Base-by-base conservation (phyloP, 768 basidiomycete genomes). In the Boletus sp. region DNA sequence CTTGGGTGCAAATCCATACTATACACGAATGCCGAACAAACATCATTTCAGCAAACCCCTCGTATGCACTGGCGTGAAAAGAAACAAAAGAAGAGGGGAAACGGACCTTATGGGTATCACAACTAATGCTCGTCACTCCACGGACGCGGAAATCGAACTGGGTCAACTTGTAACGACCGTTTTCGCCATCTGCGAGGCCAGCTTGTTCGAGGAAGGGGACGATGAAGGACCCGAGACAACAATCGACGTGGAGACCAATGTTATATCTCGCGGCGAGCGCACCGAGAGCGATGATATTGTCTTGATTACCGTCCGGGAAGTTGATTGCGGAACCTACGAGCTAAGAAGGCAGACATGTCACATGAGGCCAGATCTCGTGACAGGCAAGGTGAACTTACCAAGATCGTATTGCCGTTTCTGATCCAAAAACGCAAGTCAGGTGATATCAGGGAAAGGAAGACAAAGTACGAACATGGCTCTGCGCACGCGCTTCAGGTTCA, bases 1-100 rank as follows among this genome's bases (percentile, higher is more conserved):
- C 80, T 98, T 98, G 14, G 94, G 94, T 20, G 94, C 86, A 71
- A 96, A 97, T 18, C 92, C 94, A 73, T 96, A 95, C 87, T 94
- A 58, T 61, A 57, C 49, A 5, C 29, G 36, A 29, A 47, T 8
- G 29, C 14, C 11, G 24, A 24, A 35, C 17, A 29, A 51, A 36
- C 15, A 44, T 40, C 33, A 33, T 18, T 12, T 63, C 55, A 61
- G 59, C 29, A 29, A 50, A 30, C 10, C 2, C 10, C 17, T n/a
- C 14, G n/a, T 3, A 39, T 7, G 41, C 24, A 49, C 18, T 18
- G 1, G 30, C 24, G 15, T 18, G 14, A n/a, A 44, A 54, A 28
- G 32, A 11, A 45, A 24, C 24, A 24, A 24, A 24, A 24, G 24
- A 24, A 18, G 47, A 30, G n/a, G 9, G 4, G 11, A 36, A 24